These are phyloP conservation scores for Silene vulgaris DNA, from an alignment of 179 eudicot genomes.

Conservation along the genomic window DNA sequence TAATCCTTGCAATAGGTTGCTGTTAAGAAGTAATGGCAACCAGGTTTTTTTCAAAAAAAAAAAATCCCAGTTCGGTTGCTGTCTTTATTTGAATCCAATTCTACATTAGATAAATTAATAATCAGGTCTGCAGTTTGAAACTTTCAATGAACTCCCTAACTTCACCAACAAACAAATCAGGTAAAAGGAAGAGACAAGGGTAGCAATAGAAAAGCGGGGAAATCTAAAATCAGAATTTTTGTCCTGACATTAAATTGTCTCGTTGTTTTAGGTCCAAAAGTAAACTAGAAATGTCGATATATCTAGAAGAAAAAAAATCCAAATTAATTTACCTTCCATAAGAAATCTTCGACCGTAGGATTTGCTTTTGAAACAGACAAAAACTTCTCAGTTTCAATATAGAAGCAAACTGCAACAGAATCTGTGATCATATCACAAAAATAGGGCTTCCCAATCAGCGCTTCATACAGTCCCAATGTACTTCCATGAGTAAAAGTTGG, in stretches of 20 bases:
- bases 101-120: neutral
- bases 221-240: neutral
- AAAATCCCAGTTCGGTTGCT: too few species aligned
- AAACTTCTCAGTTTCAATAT: conserved; percentile 60
- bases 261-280: neutral
- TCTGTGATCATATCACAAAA: conserved; percentile 69
- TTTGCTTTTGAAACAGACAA: conserved; percentile 51
- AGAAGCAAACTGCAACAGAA: conserved; percentile 81
- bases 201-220: neutral
- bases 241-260: neutral
- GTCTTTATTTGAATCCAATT: neutral
- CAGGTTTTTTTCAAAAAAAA: neutral
- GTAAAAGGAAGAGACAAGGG: neutral
- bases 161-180: neutral
- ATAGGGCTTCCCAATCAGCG: conserved; percentile 68
- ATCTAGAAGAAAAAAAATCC: too few species aligned
- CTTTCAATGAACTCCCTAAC: neutral
- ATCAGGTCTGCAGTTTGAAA: neutral
- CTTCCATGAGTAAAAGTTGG: conserved; percentile 82
- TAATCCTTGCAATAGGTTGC: neutral
- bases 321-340: conserved; percentile 69
- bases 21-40: neutral
- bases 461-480: conserved; percentile 86
- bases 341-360: conserved; percentile 68
- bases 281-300: too few species aligned